Evolutionary conservation across 2,329 filamentous ascomycete species (phyloP).

Genomic region (Neonectria magnoliae): DNA sequence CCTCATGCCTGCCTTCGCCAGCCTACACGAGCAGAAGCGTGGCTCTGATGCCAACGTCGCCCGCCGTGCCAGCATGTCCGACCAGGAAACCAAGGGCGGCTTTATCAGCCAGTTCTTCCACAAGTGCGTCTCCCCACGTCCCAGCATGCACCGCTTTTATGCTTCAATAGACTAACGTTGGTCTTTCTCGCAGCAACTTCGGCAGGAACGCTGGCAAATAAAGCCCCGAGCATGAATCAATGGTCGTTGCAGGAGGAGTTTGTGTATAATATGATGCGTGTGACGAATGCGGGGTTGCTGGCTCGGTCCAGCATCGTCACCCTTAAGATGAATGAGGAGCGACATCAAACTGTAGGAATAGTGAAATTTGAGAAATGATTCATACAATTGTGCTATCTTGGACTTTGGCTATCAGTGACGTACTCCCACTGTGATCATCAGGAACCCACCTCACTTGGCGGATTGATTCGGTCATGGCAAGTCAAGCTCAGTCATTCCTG

Average conservation of each 20-base stretch:
- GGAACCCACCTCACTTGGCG: constrained; percentile 6
- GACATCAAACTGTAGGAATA: constrained; percentile 25
- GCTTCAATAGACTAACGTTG: constrained; percentile 6
- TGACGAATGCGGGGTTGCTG: background rate
- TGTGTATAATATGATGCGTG: constrained; percentile 13
- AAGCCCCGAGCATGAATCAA: constrained; percentile 20
- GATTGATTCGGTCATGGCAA: constrained; percentile 9
- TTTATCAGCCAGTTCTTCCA: constrained; percentile 67
- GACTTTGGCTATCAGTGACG: background rate
- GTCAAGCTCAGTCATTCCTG: background rate
- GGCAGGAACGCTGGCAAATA: constrained; percentile 47
- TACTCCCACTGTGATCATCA: constrained; percentile 18
- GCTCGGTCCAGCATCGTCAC: constrained; percentile 2
- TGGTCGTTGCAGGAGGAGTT: background rate
- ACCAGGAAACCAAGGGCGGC: constrained; percentile 61
- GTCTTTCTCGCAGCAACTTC: constrained; percentile 42
- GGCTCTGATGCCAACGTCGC: constrained; percentile 54
- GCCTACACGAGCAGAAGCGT: constrained; percentile 63
- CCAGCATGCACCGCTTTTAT: background rate
- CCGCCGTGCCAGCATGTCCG: constrained; percentile 65
- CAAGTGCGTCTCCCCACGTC: constrained; percentile 53
- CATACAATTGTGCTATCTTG: background rate
- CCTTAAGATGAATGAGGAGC: constrained; percentile 7
- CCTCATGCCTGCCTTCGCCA: constrained; percentile 59
- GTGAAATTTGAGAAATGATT: constrained; percentile 17